Evolutionary conservation across 768 basidiomycete species (phyloP), one percentile per base, ranked within the genome.

Genomic region (Favolaschia claudopus): DNA sequence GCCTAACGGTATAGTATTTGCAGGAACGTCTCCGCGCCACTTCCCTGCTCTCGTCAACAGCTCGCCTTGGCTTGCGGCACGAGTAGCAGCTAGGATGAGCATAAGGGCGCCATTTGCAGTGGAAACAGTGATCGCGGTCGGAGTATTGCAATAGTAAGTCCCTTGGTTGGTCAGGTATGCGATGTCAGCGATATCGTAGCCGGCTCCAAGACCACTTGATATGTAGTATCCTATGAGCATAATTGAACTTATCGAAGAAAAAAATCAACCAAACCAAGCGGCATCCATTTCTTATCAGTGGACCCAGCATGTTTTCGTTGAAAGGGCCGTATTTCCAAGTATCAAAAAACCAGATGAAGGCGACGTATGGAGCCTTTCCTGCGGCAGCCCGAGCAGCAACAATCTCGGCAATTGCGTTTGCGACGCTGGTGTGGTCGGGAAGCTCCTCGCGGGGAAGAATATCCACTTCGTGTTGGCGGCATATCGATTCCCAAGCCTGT

Each of bases 101-200:
- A 66, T 64, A 6, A 63, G 52, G 1, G 67, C 63, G 12, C 62
- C 63, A 53, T 69, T 66, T 13, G 67, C 67, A 5, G 67, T 69
- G 32, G 65, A 58, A n/a, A 63, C 43, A 4, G 60, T 57, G 31
- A 66, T 55, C 8, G 59, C 60, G 8, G 57, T 60, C 13, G 67
- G 64, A 14, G 67, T 69, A 42, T 66, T 69, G 14, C 65, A 66
- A 49, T 63, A 69, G 36, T 63, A 65, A 20, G 56, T 60, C 13
- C 65, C 58, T 40, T 64, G 34, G 1, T 38, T 39, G 17, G 65
- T 36, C 60, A 69, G 42, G 52, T 63, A 69, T 19, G 57, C 49
- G 8, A 56, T 55, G n/a, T 40, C 57, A 25, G 60, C 65, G 29
- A 56, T 43, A 46, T 64, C 58, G 40, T 64, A 64, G 20, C 63